Conservation (phyloP, 441 rosid genomes). For the Francoa sonchifolia region DNA sequence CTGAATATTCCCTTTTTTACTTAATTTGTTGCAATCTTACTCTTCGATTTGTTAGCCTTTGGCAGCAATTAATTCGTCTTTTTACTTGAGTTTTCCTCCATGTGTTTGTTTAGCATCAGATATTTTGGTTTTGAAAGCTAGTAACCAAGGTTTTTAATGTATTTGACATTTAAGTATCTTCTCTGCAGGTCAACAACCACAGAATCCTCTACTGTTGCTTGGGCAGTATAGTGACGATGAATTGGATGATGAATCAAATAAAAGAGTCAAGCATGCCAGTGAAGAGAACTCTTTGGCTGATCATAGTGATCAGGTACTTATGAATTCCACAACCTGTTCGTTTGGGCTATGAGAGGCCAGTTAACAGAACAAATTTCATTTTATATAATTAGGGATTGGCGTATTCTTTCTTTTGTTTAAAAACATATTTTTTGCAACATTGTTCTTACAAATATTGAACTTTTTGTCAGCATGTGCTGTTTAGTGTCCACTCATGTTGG, state of each 20-base stretch:
- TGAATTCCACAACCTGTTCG: conserved; percentile 7
- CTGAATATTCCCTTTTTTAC: conserved; percentile 16
- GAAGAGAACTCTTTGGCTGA: conserved; percentile 26
- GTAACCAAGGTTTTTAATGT: conserved; percentile 10
- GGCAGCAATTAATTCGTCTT: conserved; percentile 5
- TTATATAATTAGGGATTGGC: too few species aligned
- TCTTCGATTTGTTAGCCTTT: conserved; percentile 8
- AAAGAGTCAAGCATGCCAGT: conserved; percentile 15
- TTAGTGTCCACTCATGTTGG: too few species aligned
- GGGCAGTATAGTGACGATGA: conserved; percentile 95
- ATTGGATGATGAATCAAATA: conserved; percentile 40
- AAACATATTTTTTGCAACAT: too few species aligned
- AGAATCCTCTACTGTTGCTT: conserved; percentile 75
- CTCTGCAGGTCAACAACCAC: conserved; percentile 59
- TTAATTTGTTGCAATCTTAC: conserved; percentile 10
- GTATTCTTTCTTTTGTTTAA: too few species aligned
- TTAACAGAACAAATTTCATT: too few species aligned
- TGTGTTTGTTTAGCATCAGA: conserved; percentile 15
- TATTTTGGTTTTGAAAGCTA: conserved; percentile 5
- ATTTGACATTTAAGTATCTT: conserved; percentile 27
- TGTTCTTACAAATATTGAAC: too few species aligned
- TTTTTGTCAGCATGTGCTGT: too few species aligned
- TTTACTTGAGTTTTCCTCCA: conserved; percentile 14
- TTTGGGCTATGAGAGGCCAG: conserved; percentile 2
- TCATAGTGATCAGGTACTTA: conserved; percentile 42